phyloP scores from a whole-genome alignment of 2,329 filamentous ascomycete genomes.

The Endocalyx cinctus region DNA sequence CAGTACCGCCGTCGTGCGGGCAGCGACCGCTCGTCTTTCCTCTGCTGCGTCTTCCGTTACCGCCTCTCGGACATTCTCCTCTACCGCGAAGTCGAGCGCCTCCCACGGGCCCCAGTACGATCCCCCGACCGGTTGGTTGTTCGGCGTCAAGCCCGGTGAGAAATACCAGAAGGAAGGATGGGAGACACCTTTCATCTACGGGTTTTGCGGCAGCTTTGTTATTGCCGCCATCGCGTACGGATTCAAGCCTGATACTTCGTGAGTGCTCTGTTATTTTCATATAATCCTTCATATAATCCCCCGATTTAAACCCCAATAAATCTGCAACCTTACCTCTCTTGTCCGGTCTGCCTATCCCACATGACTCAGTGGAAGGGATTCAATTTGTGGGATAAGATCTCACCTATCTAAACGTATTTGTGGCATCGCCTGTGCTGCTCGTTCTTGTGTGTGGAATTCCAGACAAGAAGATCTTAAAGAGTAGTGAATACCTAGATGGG shows the following conservation, averaged over 20 bases:
- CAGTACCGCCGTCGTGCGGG: conserved; percentile 18
- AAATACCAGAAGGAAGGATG: conserved; percentile 95
- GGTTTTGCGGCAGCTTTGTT: conserved; percentile 73
- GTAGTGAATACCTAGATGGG: no score
- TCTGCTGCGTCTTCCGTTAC: background rate
- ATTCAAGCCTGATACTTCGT: conserved; percentile 99
- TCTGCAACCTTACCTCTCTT: no score
- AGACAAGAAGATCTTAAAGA: no score
- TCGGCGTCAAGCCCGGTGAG: conserved; percentile 89
- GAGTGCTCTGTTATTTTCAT: conserved; percentile 36
- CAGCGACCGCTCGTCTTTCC: conserved; percentile 5
- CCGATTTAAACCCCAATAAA: no score
- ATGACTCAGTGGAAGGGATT: no score
- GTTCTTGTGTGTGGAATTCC: no score
- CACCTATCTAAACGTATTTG: no score
- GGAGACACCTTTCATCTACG: conserved; percentile 82
- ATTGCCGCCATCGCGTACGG: conserved; percentile 77
- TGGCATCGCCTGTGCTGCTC: no score
- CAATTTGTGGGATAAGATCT: no score
- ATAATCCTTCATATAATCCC: no score
- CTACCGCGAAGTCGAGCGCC: conserved; percentile 38
- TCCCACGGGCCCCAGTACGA: conserved; percentile 78
- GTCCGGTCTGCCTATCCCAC: no score
- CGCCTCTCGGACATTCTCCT: conserved; percentile 37
- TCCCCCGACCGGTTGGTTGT: conserved; percentile 86